phyloP scores from a whole-genome alignment of 441 rosid genomes.

The Corymbia citriodora region DNA sequence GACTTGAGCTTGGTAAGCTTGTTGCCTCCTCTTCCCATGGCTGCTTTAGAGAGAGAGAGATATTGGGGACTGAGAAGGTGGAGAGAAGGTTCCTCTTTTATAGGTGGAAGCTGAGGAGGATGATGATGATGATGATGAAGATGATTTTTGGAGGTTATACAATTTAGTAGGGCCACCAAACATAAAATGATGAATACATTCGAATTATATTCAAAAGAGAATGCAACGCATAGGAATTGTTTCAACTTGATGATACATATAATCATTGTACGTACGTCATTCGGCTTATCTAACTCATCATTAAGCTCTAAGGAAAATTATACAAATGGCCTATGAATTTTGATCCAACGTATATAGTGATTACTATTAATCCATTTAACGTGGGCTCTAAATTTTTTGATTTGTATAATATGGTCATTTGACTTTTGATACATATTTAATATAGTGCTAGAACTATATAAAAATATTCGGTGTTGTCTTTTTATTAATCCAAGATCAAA shows the following conservation, averaged over 20 bases:
- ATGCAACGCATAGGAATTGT: not conserved
- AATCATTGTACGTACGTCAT: not conserved
- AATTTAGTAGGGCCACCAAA: not conserved
- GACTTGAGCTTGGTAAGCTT: too few species aligned
- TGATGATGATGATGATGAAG: not conserved
- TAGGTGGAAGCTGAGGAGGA: not conserved
- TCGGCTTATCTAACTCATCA: not conserved
- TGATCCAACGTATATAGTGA: rapidly evolving
- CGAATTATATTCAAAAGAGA: not conserved
- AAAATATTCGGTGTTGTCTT: rapidly evolving
- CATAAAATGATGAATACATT: not conserved
- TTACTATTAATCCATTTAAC: not conserved
- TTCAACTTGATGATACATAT: not conserved
- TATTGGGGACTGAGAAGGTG: not conserved
- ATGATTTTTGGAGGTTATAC: not conserved
- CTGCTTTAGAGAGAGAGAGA: too few species aligned
- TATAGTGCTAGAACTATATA: not conserved
- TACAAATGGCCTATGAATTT: not conserved
- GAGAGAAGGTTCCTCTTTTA: not conserved
- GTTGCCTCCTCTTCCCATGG: too few species aligned
- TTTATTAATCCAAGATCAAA: not conserved
- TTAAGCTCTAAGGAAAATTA: not conserved
- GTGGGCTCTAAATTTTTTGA: rapidly evolving
- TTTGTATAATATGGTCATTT: rapidly evolving
- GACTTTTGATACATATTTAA: not conserved